Conservation (phyloP, 306 rosid species). For the Cucurbita pepo region DNA sequence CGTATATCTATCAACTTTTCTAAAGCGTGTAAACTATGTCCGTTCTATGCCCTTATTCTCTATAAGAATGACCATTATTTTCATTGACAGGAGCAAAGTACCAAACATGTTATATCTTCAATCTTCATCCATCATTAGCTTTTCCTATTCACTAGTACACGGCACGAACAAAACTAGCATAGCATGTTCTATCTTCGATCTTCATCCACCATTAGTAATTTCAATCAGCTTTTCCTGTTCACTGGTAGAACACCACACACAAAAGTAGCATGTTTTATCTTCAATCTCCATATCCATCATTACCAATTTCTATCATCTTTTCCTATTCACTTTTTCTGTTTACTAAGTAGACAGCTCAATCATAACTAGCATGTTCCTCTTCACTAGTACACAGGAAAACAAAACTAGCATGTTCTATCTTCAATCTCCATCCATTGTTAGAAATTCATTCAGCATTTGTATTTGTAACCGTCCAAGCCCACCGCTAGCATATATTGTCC, state of each 20-base stretch:
- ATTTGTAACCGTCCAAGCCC: background rate
- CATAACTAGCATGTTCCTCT: background rate
- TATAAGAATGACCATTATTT: background rate
- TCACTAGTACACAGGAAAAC: background rate
- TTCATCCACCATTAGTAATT: background rate
- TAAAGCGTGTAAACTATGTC: background rate
- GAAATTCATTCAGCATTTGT: background rate
- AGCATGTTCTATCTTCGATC: background rate
- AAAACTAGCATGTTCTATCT: background rate
- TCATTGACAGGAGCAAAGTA: background rate
- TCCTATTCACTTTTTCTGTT: background rate
- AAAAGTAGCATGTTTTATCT: background rate
- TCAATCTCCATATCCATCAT: background rate
- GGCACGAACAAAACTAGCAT: background rate
- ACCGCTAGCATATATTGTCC: too few relatives aligned
- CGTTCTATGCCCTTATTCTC: background rate
- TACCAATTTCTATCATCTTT: background rate
- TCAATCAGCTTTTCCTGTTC: background rate
- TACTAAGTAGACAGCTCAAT: background rate
- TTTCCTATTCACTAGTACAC: background rate
- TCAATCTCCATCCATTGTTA: background rate
- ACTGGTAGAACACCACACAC: background rate
- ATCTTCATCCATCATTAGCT: background rate
- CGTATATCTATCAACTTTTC: background rate
- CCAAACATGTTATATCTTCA: background rate